Evolutionary conservation across 495 filamentous ascomycete genomes (phyloP), one percentile per base, ranked within the genome.

Genomic region (Hypoxylon fragiforme): DNA sequence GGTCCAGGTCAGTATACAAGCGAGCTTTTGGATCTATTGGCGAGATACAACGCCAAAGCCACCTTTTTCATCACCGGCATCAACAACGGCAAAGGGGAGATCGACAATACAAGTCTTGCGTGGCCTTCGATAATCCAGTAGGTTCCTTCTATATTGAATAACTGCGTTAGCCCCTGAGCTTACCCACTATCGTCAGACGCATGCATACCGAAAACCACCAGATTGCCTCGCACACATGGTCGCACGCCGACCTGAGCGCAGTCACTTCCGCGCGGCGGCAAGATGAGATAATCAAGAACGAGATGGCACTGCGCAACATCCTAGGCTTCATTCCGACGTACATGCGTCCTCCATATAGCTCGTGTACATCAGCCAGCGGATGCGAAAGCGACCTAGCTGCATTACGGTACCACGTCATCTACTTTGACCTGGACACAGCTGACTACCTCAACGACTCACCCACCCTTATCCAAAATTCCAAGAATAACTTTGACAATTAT

Each of bases 141-240:
- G 58, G 59, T 21, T 13, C 35, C 12, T 30, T 15, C 13, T n/a
- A 15, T 13, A 12, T 15, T 7, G 34, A 8, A 6, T 7, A 30
- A 7, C 9, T 28, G 20, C 12, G 6, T 22, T 2, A 22, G 37
- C 8, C 11, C 0, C 36, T 34, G 31, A 38, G 5, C 20, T 18
- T 11, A 44, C 28, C 7, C 18, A 7, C n/a, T 2, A 3, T 22
- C 26, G 85, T 35, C 3, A 75, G 77, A 50, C 80, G 85, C 35
- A 86, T 86, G 81, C 57, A 81, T 30, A 64, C 67, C 39, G 82
- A 81, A 19, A 81, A 81, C 36, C 87, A 90, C 57, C 87, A 90
- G 60, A 70, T 90, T 41, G 87, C 84, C n/a, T 84, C 81, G 26
- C 87, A 90, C 58, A 88, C 85, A 2, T 90, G 85, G 86, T 82